Base-by-base conservation (phyloP, 2,329 filamentous ascomycete species). In the Scedosporium dehoogii region DNA sequence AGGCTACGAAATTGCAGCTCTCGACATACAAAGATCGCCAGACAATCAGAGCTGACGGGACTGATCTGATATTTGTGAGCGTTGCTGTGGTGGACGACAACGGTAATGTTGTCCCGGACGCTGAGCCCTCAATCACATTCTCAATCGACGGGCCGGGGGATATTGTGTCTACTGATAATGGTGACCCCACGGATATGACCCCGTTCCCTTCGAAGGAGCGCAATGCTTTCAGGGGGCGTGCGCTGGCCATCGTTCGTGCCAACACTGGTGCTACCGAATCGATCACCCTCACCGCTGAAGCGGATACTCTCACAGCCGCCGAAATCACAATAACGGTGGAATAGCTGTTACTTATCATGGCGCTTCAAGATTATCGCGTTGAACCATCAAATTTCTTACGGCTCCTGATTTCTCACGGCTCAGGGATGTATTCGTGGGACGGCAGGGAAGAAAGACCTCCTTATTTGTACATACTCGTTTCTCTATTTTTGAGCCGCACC, bases 101-200 rank as follows among this genome's bases (percentile, higher is more conserved):
- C 0, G 80, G 79, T 1, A 70, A 75, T 51, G 63, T 74, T 0
- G 79, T 82, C 2, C 78, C 78, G 0, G 64, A 66, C 3, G 81
- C 80, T 1, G 69, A 69, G n/a, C 71, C 78, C 64, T 64, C 65
- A 14, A 72, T 83, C 53, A 74, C 71, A 0, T 83, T 83, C 64
- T 73, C 75, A 0, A 64, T 81, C 5, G 67, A 68, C 0, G 79
- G 77, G 0, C 72, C 74, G 0, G 81, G 75, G 1, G 70, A 76
- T 66, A 77, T 84, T 53, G 72, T 80, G 1, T 69, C 78, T 0
- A 83, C 81, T 0, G 80, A 83, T 59, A 83, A 82, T 61, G 81
- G 81, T 1, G 74, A 81, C 60, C 76, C 77, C 3, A 70, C 74
- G 1, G 78, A 81, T 63, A 71, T 78, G 66, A 74, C 70, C 1